Evolutionary conservation across 2,329 filamentous ascomycete species (phyloP), one percentile per base, ranked within the genome.

Genomic region (Aspergillus fumigatus): DNA sequence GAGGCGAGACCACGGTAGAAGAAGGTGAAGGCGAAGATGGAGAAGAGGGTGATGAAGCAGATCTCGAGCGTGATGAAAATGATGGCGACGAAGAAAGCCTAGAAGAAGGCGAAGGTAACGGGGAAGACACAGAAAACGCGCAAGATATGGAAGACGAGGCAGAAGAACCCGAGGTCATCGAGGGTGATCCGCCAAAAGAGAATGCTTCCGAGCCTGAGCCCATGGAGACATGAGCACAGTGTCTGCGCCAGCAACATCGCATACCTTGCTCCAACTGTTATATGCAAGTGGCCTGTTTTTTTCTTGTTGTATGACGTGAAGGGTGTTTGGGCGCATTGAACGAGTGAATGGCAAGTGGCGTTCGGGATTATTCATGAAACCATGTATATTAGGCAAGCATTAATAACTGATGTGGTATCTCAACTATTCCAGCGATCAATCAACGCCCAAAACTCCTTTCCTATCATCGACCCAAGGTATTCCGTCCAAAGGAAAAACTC

Each of bases 1-100:
- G 66, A n/a, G 67, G 59, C 14, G 56, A 51, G 1, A 65, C 48
- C 10, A 59, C 54, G 29, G 49, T 26, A 49, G 54, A 59, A 17
- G 57, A 61, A 43, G 59, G 59, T 19, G 59, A 47, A 11, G 63
- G 62, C 19, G 56, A 50, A n/a, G 62, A 56, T 17, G 59, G 50
- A n/a, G 60, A 63, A 6, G 58, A 38, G 9, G 56, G 58, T 23
- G 57, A 53, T 26, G 60, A 60, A 29, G 59, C 48, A 2, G 60
- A 62, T 19, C 59, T 52, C 4, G 59, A 59, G 27, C 55, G 40
- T 19, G 51, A 57, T 5, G 56, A n/a, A 11, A 51, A 60, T n/a
- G 55, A 48, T 47, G 58, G 26, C 27, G 61, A 62, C 48, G 56
- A 48, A 26, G 48, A 19, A 21, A 40, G 57, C 10, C 43, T 25